Conservation (phyloP, 805 yeast genomes). For the Pichia nakasei region DNA sequence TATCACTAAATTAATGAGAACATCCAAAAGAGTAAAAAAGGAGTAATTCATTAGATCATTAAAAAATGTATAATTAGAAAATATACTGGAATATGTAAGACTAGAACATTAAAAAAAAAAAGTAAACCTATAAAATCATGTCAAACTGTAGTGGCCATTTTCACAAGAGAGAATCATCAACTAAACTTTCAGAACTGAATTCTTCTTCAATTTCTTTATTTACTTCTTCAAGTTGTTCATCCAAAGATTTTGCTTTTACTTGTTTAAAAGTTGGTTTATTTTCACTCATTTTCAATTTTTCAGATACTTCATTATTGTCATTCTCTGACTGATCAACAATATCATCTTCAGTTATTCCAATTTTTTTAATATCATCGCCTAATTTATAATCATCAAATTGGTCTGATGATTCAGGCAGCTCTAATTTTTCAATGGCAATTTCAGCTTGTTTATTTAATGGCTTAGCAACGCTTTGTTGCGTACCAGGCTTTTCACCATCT, state of each 20-base stretch:
- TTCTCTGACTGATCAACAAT: too few relatives aligned
- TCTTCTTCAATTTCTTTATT: not conserved
- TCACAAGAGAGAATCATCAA: not conserved
- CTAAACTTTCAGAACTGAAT: not conserved
- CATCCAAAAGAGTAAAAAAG: conserved; percentile 14
- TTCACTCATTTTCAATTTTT: not conserved
- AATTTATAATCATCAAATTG: not conserved
- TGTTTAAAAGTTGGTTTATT: not conserved
- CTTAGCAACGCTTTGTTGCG: conserved; percentile 21
- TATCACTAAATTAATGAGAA: conserved; percentile 18
- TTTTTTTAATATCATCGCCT: not conserved
- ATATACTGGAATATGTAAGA: not conserved
- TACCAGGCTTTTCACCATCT: conserved; percentile 17
- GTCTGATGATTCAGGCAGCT: not conserved
- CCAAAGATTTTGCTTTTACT: too few relatives aligned
- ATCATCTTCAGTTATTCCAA: not conserved
- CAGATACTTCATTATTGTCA: too few relatives aligned
- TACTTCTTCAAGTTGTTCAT: not conserved
- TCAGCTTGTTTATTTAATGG: conserved; percentile 22
- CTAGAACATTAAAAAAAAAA: not conserved
- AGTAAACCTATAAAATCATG: too few relatives aligned
- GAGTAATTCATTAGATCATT: not conserved
- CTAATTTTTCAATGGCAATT: conserved; percentile 9
- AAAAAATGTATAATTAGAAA: not conserved
- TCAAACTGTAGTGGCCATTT: too few relatives aligned